A percentile compares a stretch with the other conserved stretches of the same genome.
These are phyloP conservation scores for Ceriops zippeliana DNA, from an alignment of 345 rosid genomes.

Conservation along the genomic window DNA sequence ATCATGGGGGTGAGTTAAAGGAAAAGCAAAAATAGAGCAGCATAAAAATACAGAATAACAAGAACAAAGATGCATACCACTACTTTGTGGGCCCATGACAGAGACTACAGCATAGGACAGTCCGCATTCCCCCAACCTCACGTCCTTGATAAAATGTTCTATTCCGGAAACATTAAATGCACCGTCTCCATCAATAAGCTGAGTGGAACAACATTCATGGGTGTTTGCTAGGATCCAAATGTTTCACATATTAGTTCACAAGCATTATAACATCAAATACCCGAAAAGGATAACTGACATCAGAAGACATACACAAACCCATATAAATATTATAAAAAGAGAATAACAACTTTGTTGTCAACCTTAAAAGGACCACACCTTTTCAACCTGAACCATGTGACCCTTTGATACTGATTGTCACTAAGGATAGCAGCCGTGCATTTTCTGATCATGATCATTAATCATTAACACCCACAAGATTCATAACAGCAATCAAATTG, in stretches of 20 bases:
- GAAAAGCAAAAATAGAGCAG: not conserved
- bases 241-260: not conserved
- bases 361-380: too few relatives aligned
- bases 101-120: slow-evolving; percentile 93
- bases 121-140: slow-evolving; percentile 76
- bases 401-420: too few relatives aligned
- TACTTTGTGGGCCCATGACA: slow-evolving; percentile 99
- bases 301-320: too few relatives aligned
- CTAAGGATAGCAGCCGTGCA: not conserved
- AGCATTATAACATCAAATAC: not conserved
- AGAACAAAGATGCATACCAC: slow-evolving; percentile 55
- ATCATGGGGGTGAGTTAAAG: not conserved
- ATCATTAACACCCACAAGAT: not conserved
- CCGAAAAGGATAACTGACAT: too few relatives aligned
- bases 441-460: not conserved
- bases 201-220: slow-evolving; percentile 64
- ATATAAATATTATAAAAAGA: too few relatives aligned
- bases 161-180: slow-evolving; percentile 59
- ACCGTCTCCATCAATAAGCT: slow-evolving; percentile 95
- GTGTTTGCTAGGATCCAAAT: slow-evolving; percentile 30
- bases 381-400: too few relatives aligned
- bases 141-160: slow-evolving; percentile 68
- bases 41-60: slow-evolving; percentile 2
- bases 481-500: not conserved
- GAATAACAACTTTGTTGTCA: too few relatives aligned